phyloP scores from a whole-genome alignment of 2,329 filamentous ascomycete species.

The Exophiala oligosperma region DNA sequence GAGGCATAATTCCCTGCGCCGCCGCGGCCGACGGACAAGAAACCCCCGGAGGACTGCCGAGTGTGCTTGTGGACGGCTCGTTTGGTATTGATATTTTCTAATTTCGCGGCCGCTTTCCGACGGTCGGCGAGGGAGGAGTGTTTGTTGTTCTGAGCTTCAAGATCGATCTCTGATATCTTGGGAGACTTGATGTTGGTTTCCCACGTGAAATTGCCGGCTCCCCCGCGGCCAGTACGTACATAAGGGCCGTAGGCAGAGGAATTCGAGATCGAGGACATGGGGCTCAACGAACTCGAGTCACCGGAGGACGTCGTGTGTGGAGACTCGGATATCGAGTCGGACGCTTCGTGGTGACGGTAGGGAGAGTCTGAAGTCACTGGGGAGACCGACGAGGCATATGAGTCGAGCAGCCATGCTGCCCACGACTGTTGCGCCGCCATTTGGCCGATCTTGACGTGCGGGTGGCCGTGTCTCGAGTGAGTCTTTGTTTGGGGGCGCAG shows the following conservation, averaged over 20 bases:
- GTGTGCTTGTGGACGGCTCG: constrained; percentile 12
- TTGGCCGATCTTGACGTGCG: not conserved
- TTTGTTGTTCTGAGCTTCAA: constrained; percentile 41
- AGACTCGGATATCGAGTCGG: constrained; percentile 9
- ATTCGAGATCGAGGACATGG: constrained; percentile 19
- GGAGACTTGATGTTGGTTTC: constrained; percentile 37
- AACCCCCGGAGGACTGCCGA: constrained; percentile 20
- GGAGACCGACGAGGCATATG: constrained; percentile 26
- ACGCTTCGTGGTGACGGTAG: constrained; percentile 21
- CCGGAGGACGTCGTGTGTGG: constrained; percentile 7
- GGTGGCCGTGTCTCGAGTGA: constrained; percentile 7
- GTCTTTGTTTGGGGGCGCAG: constrained; percentile 2
- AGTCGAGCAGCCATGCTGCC: constrained; percentile 30
- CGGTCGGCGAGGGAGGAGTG: constrained; percentile 26
- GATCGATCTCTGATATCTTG: constrained; percentile 34
- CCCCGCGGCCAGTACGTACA: constrained; percentile 59
- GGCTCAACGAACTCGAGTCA: not conserved
- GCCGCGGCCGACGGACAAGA: constrained; percentile 22
- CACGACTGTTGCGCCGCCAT: constrained; percentile 23
- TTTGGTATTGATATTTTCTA: constrained; percentile 26
- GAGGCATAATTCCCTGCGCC: constrained; percentile 26
- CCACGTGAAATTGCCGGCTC: constrained; percentile 63
- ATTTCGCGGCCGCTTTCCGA: constrained; percentile 22
- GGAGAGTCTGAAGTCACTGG: constrained; percentile 17
- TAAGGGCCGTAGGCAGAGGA: constrained; percentile 38